Evolutionary conservation across 192 early-diverging fungal species (phyloP).

Genomic region (Coemansia sp.): DNA sequence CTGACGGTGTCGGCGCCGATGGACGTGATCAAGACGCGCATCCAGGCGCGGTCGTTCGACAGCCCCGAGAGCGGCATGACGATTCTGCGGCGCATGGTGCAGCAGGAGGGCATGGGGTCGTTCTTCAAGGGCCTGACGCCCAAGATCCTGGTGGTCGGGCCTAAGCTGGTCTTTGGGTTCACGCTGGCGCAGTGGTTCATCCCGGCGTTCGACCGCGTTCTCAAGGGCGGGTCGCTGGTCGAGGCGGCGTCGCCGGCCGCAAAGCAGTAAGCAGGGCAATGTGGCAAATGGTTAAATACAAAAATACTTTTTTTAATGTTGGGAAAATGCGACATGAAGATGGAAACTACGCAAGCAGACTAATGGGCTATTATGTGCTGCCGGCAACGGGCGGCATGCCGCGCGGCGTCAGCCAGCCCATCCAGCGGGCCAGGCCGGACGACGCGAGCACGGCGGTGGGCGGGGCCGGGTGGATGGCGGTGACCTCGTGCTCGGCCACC

Average conservation of each 20-base stretch:
- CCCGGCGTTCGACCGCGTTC: slow-evolving; percentile 55
- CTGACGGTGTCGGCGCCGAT: slow-evolving; percentile 93
- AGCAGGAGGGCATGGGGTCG: slow-evolving; percentile 84
- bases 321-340: too few species aligned
- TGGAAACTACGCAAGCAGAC: too few species aligned
- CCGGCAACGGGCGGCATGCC: slow-evolving; percentile 29
- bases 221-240: slow-evolving; percentile 20
- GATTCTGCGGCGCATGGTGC: slow-evolving; percentile 87
- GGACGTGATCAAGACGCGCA: slow-evolving; percentile 99
- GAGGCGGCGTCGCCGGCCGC: not conserved
- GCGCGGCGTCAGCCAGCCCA: slow-evolving; percentile 39
- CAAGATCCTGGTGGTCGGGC: slow-evolving; percentile 85
- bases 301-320: too few species aligned
- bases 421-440: slow-evolving; percentile 37
- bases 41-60: slow-evolving; percentile 89
- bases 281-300: not conserved
- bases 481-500: slow-evolving; percentile 40
- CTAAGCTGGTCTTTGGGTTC: slow-evolving; percentile 97
- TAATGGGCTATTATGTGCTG: not conserved
- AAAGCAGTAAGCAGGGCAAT: not conserved
- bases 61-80: slow-evolving; percentile 82
- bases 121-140: slow-evolving; percentile 97
- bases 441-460: slow-evolving; percentile 30
- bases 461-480: slow-evolving; percentile 45
- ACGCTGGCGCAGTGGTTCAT: slow-evolving; percentile 95